Conservation (phyloP, 306 rosid species). For the Castanopsis chinensis region DNA sequence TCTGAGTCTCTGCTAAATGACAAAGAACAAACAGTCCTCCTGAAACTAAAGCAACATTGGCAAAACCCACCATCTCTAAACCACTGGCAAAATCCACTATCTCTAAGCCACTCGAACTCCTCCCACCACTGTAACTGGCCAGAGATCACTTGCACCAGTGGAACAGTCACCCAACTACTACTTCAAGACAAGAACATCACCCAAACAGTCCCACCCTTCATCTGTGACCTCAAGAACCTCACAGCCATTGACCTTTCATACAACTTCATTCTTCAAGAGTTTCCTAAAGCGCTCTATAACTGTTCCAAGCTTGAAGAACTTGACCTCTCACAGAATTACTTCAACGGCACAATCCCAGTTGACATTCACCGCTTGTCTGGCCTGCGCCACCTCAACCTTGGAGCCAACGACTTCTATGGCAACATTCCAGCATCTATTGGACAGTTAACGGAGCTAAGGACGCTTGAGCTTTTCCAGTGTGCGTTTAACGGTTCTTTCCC, state of each 20-base stretch:
- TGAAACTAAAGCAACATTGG: slow-evolving; percentile 43
- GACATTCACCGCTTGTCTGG: slow-evolving; percentile 38
- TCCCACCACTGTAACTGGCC: slow-evolving; percentile 59
- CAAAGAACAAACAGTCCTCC: slow-evolving; percentile 45
- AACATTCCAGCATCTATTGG: slow-evolving; percentile 58
- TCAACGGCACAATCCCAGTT: slow-evolving; percentile 46
- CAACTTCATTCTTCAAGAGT: slow-evolving; percentile 42
- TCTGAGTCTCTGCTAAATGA: slow-evolving; percentile 34
- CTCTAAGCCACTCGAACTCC: slow-evolving; percentile 33
- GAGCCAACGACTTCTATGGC: slow-evolving; percentile 44
- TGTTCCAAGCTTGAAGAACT: slow-evolving; percentile 56
- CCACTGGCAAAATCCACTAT: neutral
- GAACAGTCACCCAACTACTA: slow-evolving; percentile 41
- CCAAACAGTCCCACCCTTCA: slow-evolving; percentile 49
- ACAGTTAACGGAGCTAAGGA: slow-evolving; percentile 33
- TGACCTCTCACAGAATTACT: slow-evolving; percentile 45
- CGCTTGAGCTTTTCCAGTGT: slow-evolving; percentile 27
- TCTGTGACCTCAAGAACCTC: slow-evolving; percentile 70
- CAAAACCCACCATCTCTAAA: slow-evolving; percentile 34
- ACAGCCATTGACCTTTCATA: slow-evolving; percentile 32
- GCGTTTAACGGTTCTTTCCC: slow-evolving; percentile 47
- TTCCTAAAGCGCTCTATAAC: slow-evolving; percentile 49
- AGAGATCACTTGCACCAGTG: slow-evolving; percentile 48
- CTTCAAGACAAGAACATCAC: slow-evolving; percentile 11
- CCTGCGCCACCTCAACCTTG: slow-evolving; percentile 45